Base-by-base conservation (phyloP, 495 filamentous ascomycete genomes). In the Lophium mytilinum region DNA sequence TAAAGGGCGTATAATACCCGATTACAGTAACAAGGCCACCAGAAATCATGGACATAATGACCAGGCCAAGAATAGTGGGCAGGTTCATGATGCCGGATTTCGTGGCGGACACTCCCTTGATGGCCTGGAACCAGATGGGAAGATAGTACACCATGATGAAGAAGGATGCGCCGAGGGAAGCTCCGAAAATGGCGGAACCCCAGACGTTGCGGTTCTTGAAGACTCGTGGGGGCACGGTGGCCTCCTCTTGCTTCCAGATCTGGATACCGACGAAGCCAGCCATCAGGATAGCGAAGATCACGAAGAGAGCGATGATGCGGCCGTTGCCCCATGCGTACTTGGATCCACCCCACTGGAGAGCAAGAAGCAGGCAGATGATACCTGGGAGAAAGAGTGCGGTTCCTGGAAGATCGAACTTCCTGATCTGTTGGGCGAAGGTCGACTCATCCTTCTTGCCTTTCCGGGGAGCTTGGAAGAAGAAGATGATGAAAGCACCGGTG, bases 111-210 rank as follows among this genome's bases (percentile, higher is more conserved):
- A 75, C 75, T 11, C 78, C 77, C 58, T 84, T 76, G 49, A 85
- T 83, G 11, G 82, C 82, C 71, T 93, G 88, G 71, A 91, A 89
- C 85, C 84, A 90, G 37, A 89, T 74, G 0, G 66, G 57, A 37
- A 64, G 51, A 39, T 52, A 63, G 56, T 63, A 62, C 52, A 66
- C 51, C 6, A 69, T 37, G 56, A 69, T 42, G 62, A 71, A 69
- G 64, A 70, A 70, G 17, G 64, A 51, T n/a, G 60, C 68, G n/a
- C 67, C 71, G 4, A 71, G 39, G 34, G 54, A 63, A 14, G 60
- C 56, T 33, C 37, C 59, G 57, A 71, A 72, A 61, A 46, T 66
- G 1, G 68, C 62, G 4, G 55, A 53, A 4, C 59, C 62, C 49
- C 59, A 63, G 18, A 73, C 65, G 48, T 64, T 69, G 9, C 70